A percentile compares a stretch with the other conserved stretches of the same genome.
Conservation (phyloP, 2,329 filamentous ascomycete species). For the Pseudopyricularia javanii region DNA sequence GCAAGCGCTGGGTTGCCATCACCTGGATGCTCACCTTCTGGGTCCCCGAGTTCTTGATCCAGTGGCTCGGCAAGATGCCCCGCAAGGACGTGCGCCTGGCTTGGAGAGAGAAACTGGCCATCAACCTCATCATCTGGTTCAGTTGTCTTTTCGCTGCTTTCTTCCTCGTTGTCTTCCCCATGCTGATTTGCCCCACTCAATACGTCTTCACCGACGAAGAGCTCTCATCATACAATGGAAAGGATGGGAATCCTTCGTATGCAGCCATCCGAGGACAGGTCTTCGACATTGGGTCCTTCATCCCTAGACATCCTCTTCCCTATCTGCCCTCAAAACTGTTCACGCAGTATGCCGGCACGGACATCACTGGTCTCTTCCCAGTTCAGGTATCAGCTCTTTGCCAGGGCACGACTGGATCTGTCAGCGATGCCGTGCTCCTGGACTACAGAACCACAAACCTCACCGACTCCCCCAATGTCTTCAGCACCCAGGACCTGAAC, state of each 20-base stretch:
- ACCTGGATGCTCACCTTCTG: constrained; percentile 79
- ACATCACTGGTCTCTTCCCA: constrained; percentile 83
- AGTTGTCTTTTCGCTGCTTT: constrained; percentile 68
- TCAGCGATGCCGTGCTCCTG: constrained; percentile 64
- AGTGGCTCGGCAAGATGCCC: constrained; percentile 67
- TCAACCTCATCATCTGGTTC: constrained; percentile 96
- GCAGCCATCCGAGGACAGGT: constrained; percentile 81
- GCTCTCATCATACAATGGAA: constrained; percentile 61
- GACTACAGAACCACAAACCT: constrained; percentile 73
- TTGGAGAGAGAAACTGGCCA: constrained; percentile 95
- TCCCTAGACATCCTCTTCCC: constrained; percentile 66
- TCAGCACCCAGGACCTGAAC: constrained; percentile 59
- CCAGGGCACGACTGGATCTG: constrained; percentile 54
- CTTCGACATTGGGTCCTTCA: constrained; percentile 66
- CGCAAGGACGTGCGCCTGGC: constrained; percentile 86
- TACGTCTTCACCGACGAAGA: constrained; percentile 74
- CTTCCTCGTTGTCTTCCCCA: constrained; percentile 72
- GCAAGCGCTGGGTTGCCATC: constrained; percentile 82
- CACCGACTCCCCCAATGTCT: constrained; percentile 50
- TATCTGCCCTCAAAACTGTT: constrained; percentile 49
- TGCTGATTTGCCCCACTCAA: constrained; percentile 82
- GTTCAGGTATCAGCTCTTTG: constrained; percentile 90
- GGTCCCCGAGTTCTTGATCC: constrained; percentile 74
- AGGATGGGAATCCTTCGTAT: constrained; percentile 50
- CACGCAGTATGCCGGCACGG: constrained; percentile 71